Percentiles rank a stretch among this genome's conserved stretches.
Conservation (phyloP, 495 filamentous ascomycete species). For the Neurospora pannonica region DNA sequence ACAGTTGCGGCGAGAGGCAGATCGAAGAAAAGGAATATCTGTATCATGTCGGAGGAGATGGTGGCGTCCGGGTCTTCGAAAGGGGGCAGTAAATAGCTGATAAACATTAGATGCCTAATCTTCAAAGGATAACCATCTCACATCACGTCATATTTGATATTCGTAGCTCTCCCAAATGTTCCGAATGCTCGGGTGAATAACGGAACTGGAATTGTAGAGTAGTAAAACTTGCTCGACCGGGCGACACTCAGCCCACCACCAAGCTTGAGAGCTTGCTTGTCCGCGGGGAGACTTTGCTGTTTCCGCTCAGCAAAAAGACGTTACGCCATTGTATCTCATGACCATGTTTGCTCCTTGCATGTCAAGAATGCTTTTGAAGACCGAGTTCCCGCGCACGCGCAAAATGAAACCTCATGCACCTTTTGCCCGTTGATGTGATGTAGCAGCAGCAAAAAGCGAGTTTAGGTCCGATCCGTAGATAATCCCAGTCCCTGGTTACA, state of each 20-base stretch:
- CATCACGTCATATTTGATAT: background rate
- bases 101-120: background rate
- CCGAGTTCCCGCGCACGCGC: conserved; percentile 22
- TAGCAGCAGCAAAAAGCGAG: conserved; percentile 20
- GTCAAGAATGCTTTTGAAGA: conserved; percentile 14
- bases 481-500: conserved; percentile 21
- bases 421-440: conserved; percentile 20
- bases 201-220: background rate
- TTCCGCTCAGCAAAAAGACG: conserved; percentile 8
- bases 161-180: background rate
- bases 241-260: background rate
- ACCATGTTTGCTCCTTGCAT: conserved; percentile 18
- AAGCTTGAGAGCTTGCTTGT: background rate
- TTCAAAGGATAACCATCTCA: background rate
- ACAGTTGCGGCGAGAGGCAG: conserved; percentile 10
- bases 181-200: background rate
- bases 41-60: conserved; percentile 71
- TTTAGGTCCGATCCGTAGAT: conserved; percentile 13
- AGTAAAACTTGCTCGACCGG: background rate
- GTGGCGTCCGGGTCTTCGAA: conserved; percentile 72
- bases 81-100: conserved; percentile 41
- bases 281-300: background rate
- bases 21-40: conserved; percentile 62
- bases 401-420: conserved; percentile 19
- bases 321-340: conserved; percentile 24